Evolutionary conservation across 345 rosid genomes (phyloP).

Genomic region (Arabis hirsuta): DNA sequence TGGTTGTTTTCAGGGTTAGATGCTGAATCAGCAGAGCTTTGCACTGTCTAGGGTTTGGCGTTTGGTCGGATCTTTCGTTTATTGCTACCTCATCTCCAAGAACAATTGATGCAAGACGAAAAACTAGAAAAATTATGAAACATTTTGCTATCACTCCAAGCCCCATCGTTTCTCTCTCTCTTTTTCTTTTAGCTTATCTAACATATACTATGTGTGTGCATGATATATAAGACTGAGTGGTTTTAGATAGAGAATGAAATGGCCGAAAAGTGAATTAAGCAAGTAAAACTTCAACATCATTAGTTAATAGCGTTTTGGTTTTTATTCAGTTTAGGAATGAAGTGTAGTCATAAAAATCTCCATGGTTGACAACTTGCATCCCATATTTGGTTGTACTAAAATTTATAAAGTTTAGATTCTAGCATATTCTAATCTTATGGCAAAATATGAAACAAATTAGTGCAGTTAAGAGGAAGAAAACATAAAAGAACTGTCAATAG

Average conservation of each 20-base stretch:
- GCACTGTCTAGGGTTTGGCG: constrained; percentile 76
- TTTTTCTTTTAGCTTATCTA: too few relatives aligned
- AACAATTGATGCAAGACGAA: too few relatives aligned
- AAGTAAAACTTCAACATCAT: constrained; percentile 1
- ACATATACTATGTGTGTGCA: too few relatives aligned
- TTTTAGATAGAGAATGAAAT: background rate
- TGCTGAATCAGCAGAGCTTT: constrained; percentile 38
- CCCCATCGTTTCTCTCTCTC: background rate
- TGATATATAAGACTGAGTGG: too few relatives aligned
- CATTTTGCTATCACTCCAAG: background rate
- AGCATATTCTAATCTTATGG: too few relatives aligned
- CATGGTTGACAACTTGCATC: background rate
- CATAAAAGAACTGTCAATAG: background rate
- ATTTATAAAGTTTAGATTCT: too few relatives aligned
- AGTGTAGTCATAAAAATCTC: background rate
- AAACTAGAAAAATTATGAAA: too few relatives aligned
- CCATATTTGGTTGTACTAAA: background rate
- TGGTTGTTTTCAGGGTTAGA: constrained; percentile 27
- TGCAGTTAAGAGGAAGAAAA: background rate
- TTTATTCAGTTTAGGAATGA: background rate
- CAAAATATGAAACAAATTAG: background rate
- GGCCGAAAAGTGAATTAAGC: constrained; percentile 13
- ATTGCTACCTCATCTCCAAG: background rate
- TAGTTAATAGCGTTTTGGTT: constrained; percentile 4
- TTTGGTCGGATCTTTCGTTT: constrained; percentile 58